Base-by-base conservation (phyloP, 352 stramenopile genomes). In the Blastocystis sp. region DNA sequence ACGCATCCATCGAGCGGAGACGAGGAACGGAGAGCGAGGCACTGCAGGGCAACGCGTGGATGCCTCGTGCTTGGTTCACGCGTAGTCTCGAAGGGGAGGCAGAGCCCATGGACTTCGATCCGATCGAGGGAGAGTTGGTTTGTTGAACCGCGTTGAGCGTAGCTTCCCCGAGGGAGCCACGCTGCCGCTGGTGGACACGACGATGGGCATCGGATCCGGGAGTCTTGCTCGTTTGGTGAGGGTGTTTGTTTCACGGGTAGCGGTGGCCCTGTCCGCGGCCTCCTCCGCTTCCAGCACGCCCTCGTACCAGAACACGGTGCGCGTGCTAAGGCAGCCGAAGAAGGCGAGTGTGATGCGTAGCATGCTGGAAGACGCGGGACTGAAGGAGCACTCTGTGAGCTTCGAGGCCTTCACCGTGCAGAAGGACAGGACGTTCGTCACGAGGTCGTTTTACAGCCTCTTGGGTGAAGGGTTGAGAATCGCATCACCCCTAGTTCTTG, bases 341-440 rank as follows among this genome's bases (percentile, higher is more conserved):
- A 34, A 53, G 21, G 1, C 4, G 17, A 21, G 9, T 70, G 9
- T 56, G 48, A 21, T 23, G 3, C 21, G 4, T 70, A 84, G 74
- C 34, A 69, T 84, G 74, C 40, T 84, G 41, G 74, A 84, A 45
- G 74, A 84, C 34, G 74, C 74, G 2, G 74, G 74, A 10, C 53
- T 84, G 56, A 84, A 70, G n/a, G 74, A 84, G 23, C 74, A 84
- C 28, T 64, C 74, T 14, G 60, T 84, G 23, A 69, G 56, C 40
- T 84, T 84, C 45, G 60, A 67, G 19, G 38, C 53, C n/a, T 84
- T 84, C 28, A 48, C 52, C 7, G 40, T n/a, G 60, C 34, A 84
- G 28, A 62, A 64, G 41, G 41, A 34, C 14, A 52, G 74, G 2
- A 28, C 21, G 2, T 84, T 84, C 38, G 61, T 62, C 1, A 41